These are phyloP conservation scores for Candolleomyces aberdarensis DNA, from an alignment of 768 basidiomycete genomes.

Conservation along the genomic window DNA sequence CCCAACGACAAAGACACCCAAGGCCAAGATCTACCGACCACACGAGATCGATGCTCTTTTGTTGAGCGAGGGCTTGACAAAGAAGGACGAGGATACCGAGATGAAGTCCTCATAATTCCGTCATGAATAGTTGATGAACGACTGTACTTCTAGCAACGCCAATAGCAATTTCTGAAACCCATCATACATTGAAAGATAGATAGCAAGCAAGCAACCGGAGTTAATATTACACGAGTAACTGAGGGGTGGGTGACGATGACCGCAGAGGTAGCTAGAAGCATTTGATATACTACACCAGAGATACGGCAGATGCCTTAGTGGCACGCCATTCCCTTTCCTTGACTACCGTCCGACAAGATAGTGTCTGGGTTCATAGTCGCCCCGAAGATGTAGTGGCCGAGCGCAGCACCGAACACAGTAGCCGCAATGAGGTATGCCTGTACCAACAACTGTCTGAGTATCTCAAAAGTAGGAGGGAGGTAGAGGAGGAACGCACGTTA, in stretches of 20 bases:
- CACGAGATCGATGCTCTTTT: conserved; percentile 85
- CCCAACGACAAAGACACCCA: conserved; percentile 68
- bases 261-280: background rate
- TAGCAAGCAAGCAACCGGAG: too few species aligned
- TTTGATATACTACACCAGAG: background rate
- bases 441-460: background rate
- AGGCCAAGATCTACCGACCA: conserved; percentile 89
- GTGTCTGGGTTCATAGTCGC: conserved; percentile 60
- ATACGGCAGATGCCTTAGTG: conserved; percentile 44
- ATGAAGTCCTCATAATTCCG: conserved; percentile 55
- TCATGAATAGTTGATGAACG: background rate
- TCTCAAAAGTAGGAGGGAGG: background rate
- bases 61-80: conserved; percentile 73
- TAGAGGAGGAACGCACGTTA: conserved; percentile 55
- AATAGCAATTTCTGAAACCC: background rate
- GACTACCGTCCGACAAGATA: conserved; percentile 38
- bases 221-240: too few species aligned
- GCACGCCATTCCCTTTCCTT: conserved; percentile 74
- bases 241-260: too few species aligned
- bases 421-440: conserved; percentile 86
- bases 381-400: conserved; percentile 81
- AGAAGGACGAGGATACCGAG: conserved; percentile 82
- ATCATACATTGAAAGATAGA: too few species aligned
- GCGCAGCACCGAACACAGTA: conserved; percentile 75
- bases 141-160: conserved; percentile 25